Base-by-base conservation (phyloP, 2,329 filamentous ascomycete genomes). In the Colletotrichum orbiculare region DNA sequence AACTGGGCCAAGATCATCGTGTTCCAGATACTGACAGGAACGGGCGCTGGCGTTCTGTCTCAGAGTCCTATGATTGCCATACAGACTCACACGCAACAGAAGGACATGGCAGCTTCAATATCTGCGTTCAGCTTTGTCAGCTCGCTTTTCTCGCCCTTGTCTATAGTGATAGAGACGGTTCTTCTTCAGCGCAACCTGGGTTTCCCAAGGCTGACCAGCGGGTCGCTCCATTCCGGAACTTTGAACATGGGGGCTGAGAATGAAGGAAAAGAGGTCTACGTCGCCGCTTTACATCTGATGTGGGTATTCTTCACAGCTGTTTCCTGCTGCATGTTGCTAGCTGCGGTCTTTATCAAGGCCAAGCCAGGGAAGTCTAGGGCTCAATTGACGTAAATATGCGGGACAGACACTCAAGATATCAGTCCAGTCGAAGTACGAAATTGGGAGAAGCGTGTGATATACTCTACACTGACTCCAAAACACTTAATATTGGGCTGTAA, bases 101-200 rank as follows among this genome's bases (percentile, higher is more conserved):
- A 78, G 37, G 83, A 87, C 68, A 84, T 86, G 54, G 83, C 83
- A 15, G 82, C 83, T 7, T 84, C 83, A 0, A 87, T 83, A 0
- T 82, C 84, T 1, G 85, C 85, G 0, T 82, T 86, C 48, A 78
- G 78, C 8, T 86, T 86, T 68, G 77, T 83, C 4, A 81, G 87
- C 11, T 87, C 85, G 60, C 76, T 89, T 5, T 85, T 83, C 4
- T 87, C 83, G 0, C 80, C 83, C 6, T 79, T 83, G n/a, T 83
- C 81, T 2, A 79, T 88, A 53, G 85, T 88, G 1, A 78, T 89
- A 42, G 88, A 87, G 11, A 82, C 84, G 12, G 85, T 89, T 11
- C 78, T 90, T 12, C 89, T 89, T 74, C 85, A 89, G 73, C 39
- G 34, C 13, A 60, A 57, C 12, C 17, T 59, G 2, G 38, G 53